phyloP scores from a whole-genome alignment of 148 eudicot genomes.

The Linanthus parryae region DNA sequence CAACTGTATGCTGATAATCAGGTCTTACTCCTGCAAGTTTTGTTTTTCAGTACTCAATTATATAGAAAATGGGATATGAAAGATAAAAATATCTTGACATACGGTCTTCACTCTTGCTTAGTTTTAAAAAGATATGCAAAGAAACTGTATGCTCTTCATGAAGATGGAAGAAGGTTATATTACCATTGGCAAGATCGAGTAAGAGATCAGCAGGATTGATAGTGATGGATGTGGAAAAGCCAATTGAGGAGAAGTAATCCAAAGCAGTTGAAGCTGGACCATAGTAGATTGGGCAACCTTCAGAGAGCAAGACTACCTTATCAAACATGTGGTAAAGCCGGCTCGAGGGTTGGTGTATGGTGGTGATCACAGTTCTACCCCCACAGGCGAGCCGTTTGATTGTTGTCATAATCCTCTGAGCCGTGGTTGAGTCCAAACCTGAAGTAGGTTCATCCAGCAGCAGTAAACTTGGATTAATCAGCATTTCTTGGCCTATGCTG shows the following conservation, averaged over 20 bases:
- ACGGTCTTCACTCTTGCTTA: too few species aligned
- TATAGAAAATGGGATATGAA: too few species aligned
- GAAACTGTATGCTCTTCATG: too few species aligned
- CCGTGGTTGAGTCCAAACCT: conserved; percentile 95
- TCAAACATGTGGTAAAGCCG: conserved; percentile 88
- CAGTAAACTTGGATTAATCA: conserved; percentile 79
- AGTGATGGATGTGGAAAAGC: conserved; percentile 64
- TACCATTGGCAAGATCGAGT: conserved; percentile 98
- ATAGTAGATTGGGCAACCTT: conserved; percentile 85
- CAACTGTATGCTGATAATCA: conserved; percentile 49
- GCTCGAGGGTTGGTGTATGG: conserved; percentile 97
- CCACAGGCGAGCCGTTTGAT: conserved; percentile 69
- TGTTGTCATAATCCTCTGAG: conserved; percentile 60
- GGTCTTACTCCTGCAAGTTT: conserved; percentile 82
- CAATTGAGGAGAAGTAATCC: conserved; percentile 76
- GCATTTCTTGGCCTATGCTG: conserved; percentile 96
- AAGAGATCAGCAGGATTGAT: conserved; percentile 90
- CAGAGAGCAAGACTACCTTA: conserved; percentile 70
- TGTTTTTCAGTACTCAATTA: too few species aligned
- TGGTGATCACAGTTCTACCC: conserved; percentile 82
- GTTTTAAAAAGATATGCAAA: too few species aligned
- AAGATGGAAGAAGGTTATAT: too few species aligned
- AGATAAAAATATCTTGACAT: too few species aligned
- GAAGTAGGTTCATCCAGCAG: conserved; percentile 94
- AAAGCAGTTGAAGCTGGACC: conserved; percentile 68